A percentile compares a stretch with the other conserved stretches of the same genome.
Conservation (phyloP, 2,329 filamentous ascomycete species). For the Cladosporium sp. region DNA sequence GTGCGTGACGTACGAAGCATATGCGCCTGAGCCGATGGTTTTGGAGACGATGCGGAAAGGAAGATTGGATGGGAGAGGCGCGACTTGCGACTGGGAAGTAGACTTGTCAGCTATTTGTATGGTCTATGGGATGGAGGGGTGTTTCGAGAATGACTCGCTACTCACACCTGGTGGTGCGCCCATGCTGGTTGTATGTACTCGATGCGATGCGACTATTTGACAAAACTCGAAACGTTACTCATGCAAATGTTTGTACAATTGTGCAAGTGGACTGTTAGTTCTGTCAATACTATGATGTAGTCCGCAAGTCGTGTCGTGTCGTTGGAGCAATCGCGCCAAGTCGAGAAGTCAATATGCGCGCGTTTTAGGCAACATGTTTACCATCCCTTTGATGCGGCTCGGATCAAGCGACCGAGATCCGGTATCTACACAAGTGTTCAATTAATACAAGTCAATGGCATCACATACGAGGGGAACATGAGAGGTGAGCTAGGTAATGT, state of each 20-base stretch:
- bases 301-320: background rate
- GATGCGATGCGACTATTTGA: background rate
- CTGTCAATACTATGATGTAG: background rate
- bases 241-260: background rate
- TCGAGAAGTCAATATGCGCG: background rate
- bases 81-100: conserved; percentile 68
- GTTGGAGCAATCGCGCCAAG: background rate
- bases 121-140: background rate
- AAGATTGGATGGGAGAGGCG: conserved; percentile 76
- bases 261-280: background rate
- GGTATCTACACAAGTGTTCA: background rate
- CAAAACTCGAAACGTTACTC: background rate
- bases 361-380: conserved; percentile 12
- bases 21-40: conserved; percentile 93
- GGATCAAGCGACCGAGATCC: background rate
- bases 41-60: conserved; percentile 94
- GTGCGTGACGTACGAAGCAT: conserved; percentile 64
- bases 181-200: conserved; percentile 17
- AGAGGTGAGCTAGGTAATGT: background rate
- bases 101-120: conserved; percentile 13
- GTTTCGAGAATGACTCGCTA: conserved; percentile 2
- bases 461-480: background rate
- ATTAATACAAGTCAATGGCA: background rate
- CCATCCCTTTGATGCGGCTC: background rate
- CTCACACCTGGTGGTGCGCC: conserved; percentile 30